Base-by-base conservation (phyloP, 108 stramenopile species). In the Nitzschia sp. region DNA sequence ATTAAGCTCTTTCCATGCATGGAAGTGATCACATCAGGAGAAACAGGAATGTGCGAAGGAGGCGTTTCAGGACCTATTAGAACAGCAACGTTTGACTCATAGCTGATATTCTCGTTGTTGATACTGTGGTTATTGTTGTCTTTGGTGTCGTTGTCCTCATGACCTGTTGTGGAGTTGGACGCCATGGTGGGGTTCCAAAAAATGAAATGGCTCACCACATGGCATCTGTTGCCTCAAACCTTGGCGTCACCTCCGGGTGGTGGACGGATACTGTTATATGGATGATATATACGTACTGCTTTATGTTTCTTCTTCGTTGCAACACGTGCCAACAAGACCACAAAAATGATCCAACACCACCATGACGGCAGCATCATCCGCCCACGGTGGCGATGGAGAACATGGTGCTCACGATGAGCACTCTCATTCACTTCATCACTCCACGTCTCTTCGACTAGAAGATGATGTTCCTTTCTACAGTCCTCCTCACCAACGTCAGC, bases 1-100 rank as follows among this genome's bases (percentile, higher is more conserved):
- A 67, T 42, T n/a, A 67, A 42, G 42, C 66, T 55, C 29, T 29
- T 29, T 12, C 66, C 51, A 43, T 67, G 66, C 52, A 55, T 41
- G 17, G 24, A 15, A 17, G 17, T 17, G 14, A 56, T 20, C 8
- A 62, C 37, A 46, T 62, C 61, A 11, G 61, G 61, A 3, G 61
- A 62, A 26, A 15, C 25, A 20, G 53, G 53, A 24, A 54, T 21
- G 8, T 62, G 19, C 12, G 21, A 41, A 43, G 66, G 66, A 10
- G 66, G 66, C 0, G 53, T 42, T 6, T 9, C 41, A 19, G 52
- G 66, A 20, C 29, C 51, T 52, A 53, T 34, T 21, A 37, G 9
- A 7, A 22, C 11, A 3, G 63, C 14, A 62, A 34, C 6, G 17
- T 50, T 19, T 1, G 15, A 19, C 48, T 50, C 17, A 17, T 17